Evolutionary conservation across 352 stramenopile genomes (phyloP), one percentile per base, ranked within the genome.

Genomic region (Phytophthora parvispora): DNA sequence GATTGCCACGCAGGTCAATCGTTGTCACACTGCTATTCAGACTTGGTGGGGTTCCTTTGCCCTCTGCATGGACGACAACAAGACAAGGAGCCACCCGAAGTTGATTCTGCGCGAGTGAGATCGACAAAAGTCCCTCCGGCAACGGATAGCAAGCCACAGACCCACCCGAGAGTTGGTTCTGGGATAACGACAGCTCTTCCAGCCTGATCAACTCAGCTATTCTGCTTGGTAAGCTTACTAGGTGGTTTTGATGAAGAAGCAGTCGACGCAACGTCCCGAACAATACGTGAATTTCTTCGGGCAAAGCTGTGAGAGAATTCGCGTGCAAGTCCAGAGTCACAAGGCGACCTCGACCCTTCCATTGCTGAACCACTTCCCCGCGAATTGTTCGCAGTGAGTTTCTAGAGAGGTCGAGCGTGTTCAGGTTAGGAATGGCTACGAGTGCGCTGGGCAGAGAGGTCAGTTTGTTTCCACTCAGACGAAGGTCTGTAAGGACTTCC

Each of bases 21-120:
- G 65, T 67, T 9, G 32, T 38, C 9, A 86, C 27, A n/a, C 62
- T 69, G 10, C 18, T 69, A 16, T 75, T 72, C 2, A 67, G 6
- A 20, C 8, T 47, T 28, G 52, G 61, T 27, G 53, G 36, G 12
- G 55, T 27, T 6, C 43, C 36, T 62, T 72, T 73, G 25, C 32
- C 55, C 66, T 54, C 61, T 65, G 28, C 57, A 25, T 63, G 65
- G 45, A 63, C 66, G 31, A 48, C 49, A 56, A 69, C 56, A 45
- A 81, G 31, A 10, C 42, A 38, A 12, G 81, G 56, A 73, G 81
- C 16, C 10, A 50, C 15, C 15, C 60, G 56, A 2, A 93, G 32
- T 4, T 68, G 58, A 31, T 93, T 93, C 32, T 91, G 73, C 1
- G 78, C 70, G 0, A 91, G 49, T 0, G 18, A 43, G 18, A 91